Evolutionary conservation across 108 stramenopile species (phyloP), one percentile per base, ranked within the genome.

Genomic region (Cyclotella sp.): DNA sequence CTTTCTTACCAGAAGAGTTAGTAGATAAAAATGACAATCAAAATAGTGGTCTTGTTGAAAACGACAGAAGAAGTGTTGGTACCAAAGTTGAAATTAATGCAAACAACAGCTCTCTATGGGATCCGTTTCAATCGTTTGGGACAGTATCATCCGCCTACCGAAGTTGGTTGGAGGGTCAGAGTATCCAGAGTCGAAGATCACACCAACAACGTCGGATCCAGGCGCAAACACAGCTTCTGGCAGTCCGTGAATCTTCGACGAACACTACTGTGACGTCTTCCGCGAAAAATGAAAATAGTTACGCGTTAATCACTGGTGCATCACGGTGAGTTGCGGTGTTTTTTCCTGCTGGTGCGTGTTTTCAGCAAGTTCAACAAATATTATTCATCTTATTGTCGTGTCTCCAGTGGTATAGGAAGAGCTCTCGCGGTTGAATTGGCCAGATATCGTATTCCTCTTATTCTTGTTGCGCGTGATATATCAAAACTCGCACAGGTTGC

Each of bases 381-480:
- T n/a, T n/a, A 34, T 34, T 34, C 4, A 5, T 34, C 6, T 34
- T 34, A 6, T 34, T 3, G n/a, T n/a, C 47, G n/a, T 49, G 1
- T n/a, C 9, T n/a, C 47, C 14, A 61, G 60, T 27, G 94, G 94
- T 6, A 92, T 95, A 41, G 94, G 94, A 26, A 75, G 94, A 49
- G 92, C 94, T 0, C 73, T 95, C 10, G 92, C 92, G 45, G 89
- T 93, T 7, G 94, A 95, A 78, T 78, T 95, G 45, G 94, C 94
- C 43, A 60, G 94, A 54, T 93, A 90, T 73, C 85, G 83, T 39
- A 91, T 95, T n/a, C 92, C 92, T 16, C 70, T 95, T 16, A 88
- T 95, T 52, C 80, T 95, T 13, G 91, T 95, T 14, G 92, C 94
- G 21, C 77, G 94, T 52, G 88, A 95, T 68, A 63, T 88, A 13